Conservation (phyloP, 371 early-diverging fungal species). For the Lichtheimia ornata region DNA sequence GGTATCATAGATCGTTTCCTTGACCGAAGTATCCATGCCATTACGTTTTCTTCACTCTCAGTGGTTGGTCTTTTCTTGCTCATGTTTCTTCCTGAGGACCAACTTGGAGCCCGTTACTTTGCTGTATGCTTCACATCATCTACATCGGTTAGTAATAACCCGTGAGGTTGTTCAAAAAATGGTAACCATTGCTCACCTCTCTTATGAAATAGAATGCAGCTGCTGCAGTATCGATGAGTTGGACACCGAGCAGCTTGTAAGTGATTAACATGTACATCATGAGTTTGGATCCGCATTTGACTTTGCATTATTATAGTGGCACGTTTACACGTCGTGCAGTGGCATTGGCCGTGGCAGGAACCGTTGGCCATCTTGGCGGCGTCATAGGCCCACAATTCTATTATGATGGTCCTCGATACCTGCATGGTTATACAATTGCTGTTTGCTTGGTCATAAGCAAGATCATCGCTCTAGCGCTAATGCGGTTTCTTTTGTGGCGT, state of each 20-base stretch:
- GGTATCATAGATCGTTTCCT: no score
- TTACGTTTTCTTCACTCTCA: background rate
- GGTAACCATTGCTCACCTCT: no score
- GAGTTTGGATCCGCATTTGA: no score
- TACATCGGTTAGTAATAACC: no score
- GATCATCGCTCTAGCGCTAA: background rate
- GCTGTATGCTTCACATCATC: background rate
- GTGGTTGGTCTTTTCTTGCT: background rate
- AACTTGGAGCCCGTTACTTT: slow-evolving; percentile 1
- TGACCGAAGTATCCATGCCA: no score
- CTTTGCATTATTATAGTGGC: no score
- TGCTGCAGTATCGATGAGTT: no score
- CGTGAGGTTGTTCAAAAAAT: no score
- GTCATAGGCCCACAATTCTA: slow-evolving; percentile 4
- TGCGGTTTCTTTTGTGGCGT: slow-evolving; percentile 11
- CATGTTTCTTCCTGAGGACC: background rate
- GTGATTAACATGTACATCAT: background rate
- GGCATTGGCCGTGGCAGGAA: background rate
- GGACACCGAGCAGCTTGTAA: background rate
- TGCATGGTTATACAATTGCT: slow-evolving; percentile 5
- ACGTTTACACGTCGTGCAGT: background rate
- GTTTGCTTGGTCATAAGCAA: background rate
- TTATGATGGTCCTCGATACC: slow-evolving; percentile 1
- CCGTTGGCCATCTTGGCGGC: background rate
- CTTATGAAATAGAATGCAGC: no score